Conservation (phyloP, 768 basidiomycete genomes). For the Amanita thiersii region DNA sequence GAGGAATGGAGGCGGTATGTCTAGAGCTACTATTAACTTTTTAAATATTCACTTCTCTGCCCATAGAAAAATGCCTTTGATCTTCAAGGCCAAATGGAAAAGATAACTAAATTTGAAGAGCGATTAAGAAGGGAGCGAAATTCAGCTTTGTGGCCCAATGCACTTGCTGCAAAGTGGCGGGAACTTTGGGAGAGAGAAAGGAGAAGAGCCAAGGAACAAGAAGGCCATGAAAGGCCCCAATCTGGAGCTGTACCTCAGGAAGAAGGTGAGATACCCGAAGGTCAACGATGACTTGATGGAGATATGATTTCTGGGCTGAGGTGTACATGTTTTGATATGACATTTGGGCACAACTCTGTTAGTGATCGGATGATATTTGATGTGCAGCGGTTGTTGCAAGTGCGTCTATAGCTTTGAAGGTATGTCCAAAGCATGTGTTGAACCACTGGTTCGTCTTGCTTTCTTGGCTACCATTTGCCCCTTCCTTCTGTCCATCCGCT, state of each 20-base stretch:
- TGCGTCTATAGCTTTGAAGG: slow-evolving; percentile 32
- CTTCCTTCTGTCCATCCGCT: slow-evolving; percentile 13
- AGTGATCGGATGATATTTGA: slow-evolving; percentile 3
- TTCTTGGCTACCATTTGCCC: slow-evolving; percentile 28
- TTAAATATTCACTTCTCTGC: slow-evolving; percentile 1
- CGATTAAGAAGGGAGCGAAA: slow-evolving; percentile 39
- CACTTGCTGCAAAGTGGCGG: slow-evolving; percentile 49
- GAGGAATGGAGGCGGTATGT: slow-evolving; percentile 47
- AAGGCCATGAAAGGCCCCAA: slow-evolving; percentile 16
- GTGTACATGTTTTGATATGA: too few species aligned
- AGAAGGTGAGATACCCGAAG: slow-evolving; percentile 26
- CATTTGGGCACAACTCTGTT: slow-evolving; percentile 2
- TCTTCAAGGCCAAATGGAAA: slow-evolving; percentile 51
- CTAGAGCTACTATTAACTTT: not conserved
- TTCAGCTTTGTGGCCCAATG: slow-evolving; percentile 53
- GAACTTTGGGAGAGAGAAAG: slow-evolving; percentile 40
- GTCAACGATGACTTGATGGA: not conserved
- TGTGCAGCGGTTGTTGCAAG: slow-evolving; percentile 19
- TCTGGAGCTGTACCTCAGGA: slow-evolving; percentile 25
- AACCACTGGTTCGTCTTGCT: slow-evolving; percentile 45
- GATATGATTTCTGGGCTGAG: too few species aligned
- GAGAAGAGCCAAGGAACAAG: slow-evolving; percentile 23
- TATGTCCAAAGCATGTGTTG: slow-evolving; percentile 54
- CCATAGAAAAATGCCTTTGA: slow-evolving; percentile 41
- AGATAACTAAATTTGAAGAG: slow-evolving; percentile 58